A percentile compares a stretch with the other conserved stretches of the same genome.
These are phyloP conservation scores for Arthrobotrys sphaeroides DNA, from an alignment of 2,329 filamentous ascomycete genomes.

Conservation along the genomic window DNA sequence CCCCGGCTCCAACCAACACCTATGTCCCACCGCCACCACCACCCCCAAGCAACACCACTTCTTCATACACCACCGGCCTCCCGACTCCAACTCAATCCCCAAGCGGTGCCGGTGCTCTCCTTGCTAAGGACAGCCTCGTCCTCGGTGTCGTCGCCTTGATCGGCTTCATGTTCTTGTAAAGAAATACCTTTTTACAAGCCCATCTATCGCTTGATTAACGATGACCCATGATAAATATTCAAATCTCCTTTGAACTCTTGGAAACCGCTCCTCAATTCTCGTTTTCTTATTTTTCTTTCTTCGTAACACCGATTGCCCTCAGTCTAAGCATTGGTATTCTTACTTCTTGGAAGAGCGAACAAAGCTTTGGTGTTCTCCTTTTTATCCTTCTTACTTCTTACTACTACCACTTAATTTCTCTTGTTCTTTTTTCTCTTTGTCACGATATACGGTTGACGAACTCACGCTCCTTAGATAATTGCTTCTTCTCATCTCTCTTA, in stretches of 20 bases:
- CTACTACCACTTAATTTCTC: neutral
- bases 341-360: neutral
- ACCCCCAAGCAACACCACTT: conserved; percentile 8
- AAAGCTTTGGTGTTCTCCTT: neutral
- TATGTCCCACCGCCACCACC: conserved; percentile 16
- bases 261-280: neutral
- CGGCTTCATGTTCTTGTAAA: conserved; percentile 51
- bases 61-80: conserved; percentile 32
- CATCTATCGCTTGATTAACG: neutral
- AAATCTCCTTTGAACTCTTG: neutral
- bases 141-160: conserved; percentile 40
- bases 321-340: neutral
- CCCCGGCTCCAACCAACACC: conserved; percentile 51
- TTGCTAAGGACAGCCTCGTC: conserved; percentile 35
- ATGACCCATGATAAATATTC: neutral
- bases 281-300: neutral
- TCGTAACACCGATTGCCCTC: neutral
- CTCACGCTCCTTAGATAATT: neutral
- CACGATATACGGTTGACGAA: conserved; percentile 2
- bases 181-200: neutral
- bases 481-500: neutral
- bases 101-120: conserved; percentile 35
- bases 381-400: neutral
- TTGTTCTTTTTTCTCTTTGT: neutral
- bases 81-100: conserved; percentile 41